Evolutionary conservation across 1,139 yeast genomes (phyloP).

Genomic region (Kluyveromyces sp.): DNA sequence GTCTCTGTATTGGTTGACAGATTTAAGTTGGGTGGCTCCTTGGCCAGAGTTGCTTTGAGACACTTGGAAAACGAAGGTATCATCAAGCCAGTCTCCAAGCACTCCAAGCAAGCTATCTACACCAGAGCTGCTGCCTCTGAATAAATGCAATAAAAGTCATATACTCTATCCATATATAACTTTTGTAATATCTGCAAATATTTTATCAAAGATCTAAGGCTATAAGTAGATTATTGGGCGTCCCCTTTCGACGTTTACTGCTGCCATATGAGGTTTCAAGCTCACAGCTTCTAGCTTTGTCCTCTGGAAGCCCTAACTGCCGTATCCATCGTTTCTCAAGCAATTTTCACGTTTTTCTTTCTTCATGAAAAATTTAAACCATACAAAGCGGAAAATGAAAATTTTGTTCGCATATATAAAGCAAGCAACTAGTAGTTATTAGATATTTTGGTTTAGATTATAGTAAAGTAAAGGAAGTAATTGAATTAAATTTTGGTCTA

Average conservation of each 20-base stretch:
- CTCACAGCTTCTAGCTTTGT: not conserved
- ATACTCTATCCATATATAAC: conserved; percentile 1
- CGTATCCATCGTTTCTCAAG: not conserved
- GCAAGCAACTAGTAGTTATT: too few species aligned
- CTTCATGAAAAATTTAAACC: too few species aligned
- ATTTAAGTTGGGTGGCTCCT: conserved; percentile 97
- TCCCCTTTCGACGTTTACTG: not conserved
- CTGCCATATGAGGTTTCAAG: not conserved
- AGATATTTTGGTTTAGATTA: too few species aligned
- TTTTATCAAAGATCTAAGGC: not conserved
- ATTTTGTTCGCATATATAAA: too few species aligned
- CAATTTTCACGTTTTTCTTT: too few species aligned
- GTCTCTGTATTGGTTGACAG: conserved; percentile 98
- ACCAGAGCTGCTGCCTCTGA: conserved; percentile 64
- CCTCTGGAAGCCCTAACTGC: not conserved
- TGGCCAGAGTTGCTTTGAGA: conserved; percentile 96
- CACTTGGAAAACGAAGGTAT: conserved; percentile 94
- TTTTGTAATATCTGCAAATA: conserved; percentile 6
- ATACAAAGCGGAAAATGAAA: too few species aligned
- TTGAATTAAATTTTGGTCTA: too few species aligned
- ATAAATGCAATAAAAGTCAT: conserved; percentile 28
- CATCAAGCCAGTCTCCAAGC: conserved; percentile 90
- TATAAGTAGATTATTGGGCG: not conserved
- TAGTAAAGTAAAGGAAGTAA: too few species aligned
- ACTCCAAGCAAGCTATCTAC: conserved; percentile 97